A percentile compares a stretch with the other conserved stretches of the same genome.
Conservation (phyloP, 202 grass and related monocot species). For the Musa balbisiana region DNA sequence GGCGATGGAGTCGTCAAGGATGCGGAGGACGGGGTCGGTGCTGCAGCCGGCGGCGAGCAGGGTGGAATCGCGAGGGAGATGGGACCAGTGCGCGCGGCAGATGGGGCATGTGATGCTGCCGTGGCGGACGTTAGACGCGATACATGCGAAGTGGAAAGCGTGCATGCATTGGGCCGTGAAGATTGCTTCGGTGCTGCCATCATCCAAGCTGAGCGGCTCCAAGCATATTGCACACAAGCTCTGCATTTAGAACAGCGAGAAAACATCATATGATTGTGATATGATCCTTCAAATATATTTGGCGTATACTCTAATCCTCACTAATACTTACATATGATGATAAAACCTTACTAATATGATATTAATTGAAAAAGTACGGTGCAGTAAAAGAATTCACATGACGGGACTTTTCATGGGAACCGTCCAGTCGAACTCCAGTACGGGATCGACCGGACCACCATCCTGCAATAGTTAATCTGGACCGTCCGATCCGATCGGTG, state of each 20-base stretch:
- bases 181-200: constrained; percentile 25
- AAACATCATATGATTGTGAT: neutral
- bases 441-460: too few species aligned
- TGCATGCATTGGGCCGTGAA: constrained; percentile 79
- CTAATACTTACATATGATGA: too few species aligned
- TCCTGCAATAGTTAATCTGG: too few species aligned
- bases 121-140: constrained; percentile 40
- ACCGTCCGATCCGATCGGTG: too few species aligned
- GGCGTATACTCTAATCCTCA: neutral
- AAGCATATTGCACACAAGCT: constrained; percentile 1
- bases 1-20: constrained; percentile 8
- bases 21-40: constrained; percentile 18
- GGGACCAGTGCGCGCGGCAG: constrained; percentile 46
- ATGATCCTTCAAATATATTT: neutral
- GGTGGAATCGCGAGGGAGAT: constrained; percentile 33
- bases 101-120: constrained; percentile 60
- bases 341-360: too few species aligned
- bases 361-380: too few species aligned
- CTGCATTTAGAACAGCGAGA: neutral
- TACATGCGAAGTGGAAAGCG: constrained; percentile 80
- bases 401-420: too few species aligned
- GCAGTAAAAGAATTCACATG: too few species aligned
- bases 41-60: neutral
- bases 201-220: neutral
- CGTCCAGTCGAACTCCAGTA: too few species aligned